A percentile compares a stretch with the other conserved stretches of the same genome.
These are phyloP conservation scores for Malus hybrid DNA, from an alignment of 331 rosid species.

Conservation along the genomic window DNA sequence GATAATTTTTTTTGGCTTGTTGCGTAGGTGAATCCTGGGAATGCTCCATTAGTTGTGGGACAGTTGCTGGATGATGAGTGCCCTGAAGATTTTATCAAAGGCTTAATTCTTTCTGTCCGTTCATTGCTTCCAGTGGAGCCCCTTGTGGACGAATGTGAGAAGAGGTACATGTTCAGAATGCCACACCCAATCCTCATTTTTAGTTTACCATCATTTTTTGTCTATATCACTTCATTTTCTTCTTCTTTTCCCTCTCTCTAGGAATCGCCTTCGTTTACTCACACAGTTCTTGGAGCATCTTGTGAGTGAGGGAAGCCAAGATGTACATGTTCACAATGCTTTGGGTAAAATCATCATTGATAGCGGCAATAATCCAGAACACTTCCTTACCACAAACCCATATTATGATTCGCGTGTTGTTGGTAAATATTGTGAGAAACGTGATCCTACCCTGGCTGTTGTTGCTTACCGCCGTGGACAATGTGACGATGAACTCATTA, in stretches of 20 bases:
- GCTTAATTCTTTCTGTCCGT: slow-evolving; percentile 94
- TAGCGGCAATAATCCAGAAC: slow-evolving; percentile 97
- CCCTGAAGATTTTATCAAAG: slow-evolving; percentile 97
- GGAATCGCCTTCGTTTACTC: slow-evolving; percentile 95
- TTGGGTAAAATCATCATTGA: slow-evolving; percentile 97
- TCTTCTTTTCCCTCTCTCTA: slow-evolving; percentile 15
- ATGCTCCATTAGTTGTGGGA: slow-evolving; percentile 98
- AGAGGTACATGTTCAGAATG: slow-evolving; percentile 44
- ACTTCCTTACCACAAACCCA: slow-evolving; percentile 97
- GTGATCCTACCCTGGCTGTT: slow-evolving; percentile 97
- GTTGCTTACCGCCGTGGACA: slow-evolving; percentile 96
- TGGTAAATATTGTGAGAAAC: slow-evolving; percentile 98
- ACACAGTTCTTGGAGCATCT: slow-evolving; percentile 98
- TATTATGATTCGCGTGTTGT: slow-evolving; percentile 98
- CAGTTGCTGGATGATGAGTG: slow-evolving; percentile 98
- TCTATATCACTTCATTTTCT: neutral
- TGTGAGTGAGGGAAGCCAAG: slow-evolving; percentile 99
- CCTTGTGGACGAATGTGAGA: slow-evolving; percentile 95
- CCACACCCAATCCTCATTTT: slow-evolving; percentile 3
- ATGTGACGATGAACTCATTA: slow-evolving; percentile 95
- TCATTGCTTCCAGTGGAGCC: slow-evolving; percentile 98
- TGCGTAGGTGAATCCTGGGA: slow-evolving; percentile 89
- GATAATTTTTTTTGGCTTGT: neutral
- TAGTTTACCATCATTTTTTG: neutral
- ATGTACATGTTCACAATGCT: slow-evolving; percentile 95